These are phyloP conservation scores for Dryas alaskensis DNA, from an alignment of 306 rosid species.

Conservation along the genomic window DNA sequence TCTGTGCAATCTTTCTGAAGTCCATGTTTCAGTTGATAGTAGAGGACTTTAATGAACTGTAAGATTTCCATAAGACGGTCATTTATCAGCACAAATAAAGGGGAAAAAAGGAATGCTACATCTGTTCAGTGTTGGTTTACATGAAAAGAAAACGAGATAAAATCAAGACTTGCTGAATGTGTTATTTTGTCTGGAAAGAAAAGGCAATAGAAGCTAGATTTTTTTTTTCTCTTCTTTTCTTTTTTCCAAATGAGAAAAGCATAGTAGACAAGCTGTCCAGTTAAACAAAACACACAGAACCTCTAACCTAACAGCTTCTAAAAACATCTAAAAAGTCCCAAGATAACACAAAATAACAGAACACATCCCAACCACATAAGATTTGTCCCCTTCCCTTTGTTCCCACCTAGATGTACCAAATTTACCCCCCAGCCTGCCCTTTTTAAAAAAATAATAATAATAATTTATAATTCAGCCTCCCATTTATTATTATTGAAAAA, in stretches of 20 bases:
- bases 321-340: not conserved
- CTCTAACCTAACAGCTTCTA: no score
- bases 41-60: conserved; percentile 72
- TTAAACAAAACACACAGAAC: no score
- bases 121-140: not conserved
- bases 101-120: not conserved
- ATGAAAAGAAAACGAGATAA: not conserved
- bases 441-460: no score
- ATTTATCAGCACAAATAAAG: conserved; percentile 2
- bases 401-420: not conserved
- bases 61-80: conserved; percentile 21
- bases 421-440: no score
- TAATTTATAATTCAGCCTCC: not conserved
- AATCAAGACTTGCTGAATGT: not conserved
- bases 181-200: not conserved
- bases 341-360: not conserved
- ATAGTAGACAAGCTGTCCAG: no score
- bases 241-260: not conserved
- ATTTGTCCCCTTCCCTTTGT: not conserved
- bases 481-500: not conserved
- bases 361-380: no score
- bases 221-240: not conserved
- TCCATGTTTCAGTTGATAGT: conserved; percentile 74
- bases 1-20: conserved; percentile 47
- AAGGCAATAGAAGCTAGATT: not conserved